Percentiles rank a stretch among this genome's conserved stretches.
Conservation (phyloP, 176 grass and related monocot genomes). For the Zizania latifolia region DNA sequence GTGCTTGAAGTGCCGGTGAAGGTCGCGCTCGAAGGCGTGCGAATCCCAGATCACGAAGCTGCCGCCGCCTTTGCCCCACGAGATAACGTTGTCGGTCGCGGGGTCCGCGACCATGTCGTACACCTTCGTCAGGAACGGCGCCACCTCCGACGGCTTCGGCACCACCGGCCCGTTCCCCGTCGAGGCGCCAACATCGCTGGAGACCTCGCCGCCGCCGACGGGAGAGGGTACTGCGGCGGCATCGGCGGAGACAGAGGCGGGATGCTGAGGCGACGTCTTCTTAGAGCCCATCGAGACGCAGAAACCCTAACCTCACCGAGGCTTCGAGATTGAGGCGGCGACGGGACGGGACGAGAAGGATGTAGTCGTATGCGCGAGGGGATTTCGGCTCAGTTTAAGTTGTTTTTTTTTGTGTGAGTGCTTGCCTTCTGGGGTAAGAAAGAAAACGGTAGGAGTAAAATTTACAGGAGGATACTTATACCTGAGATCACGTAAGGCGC, state of each 20-base stretch:
- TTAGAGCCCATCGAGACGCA: slow-evolving; percentile 31
- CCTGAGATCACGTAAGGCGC: slow-evolving; percentile 27
- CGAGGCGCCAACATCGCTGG: neutral
- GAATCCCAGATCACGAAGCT: slow-evolving; percentile 71
- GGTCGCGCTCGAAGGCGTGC: slow-evolving; percentile 64
- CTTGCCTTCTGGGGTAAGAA: neutral
- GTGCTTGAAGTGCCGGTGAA: slow-evolving; percentile 75
- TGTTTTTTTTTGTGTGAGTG: no score
- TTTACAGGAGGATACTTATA: neutral
- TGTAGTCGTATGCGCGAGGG: neutral
- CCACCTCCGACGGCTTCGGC: slow-evolving; percentile 45
- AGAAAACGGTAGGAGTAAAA: no score
- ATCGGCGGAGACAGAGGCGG: neutral
- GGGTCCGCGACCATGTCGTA: slow-evolving; percentile 71
- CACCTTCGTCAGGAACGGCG: slow-evolving; percentile 74
- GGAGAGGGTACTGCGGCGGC: neutral
- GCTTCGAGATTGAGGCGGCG: slow-evolving; percentile 12
- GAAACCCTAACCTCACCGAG: slow-evolving; percentile 1
- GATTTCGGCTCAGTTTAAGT: slow-evolving; percentile 10
- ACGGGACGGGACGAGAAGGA: neutral
- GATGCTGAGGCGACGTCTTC: slow-evolving; percentile 34
- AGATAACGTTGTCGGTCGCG: slow-evolving; percentile 53
- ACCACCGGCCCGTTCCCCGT: slow-evolving; percentile 8
- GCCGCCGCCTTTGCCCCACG: slow-evolving; percentile 47
- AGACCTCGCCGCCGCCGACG: neutral